Percentiles rank a stretch among this genome's conserved stretches.
phyloP scores from a whole-genome alignment of 1,139 yeast species.

The Zygoascus sp. region DNA sequence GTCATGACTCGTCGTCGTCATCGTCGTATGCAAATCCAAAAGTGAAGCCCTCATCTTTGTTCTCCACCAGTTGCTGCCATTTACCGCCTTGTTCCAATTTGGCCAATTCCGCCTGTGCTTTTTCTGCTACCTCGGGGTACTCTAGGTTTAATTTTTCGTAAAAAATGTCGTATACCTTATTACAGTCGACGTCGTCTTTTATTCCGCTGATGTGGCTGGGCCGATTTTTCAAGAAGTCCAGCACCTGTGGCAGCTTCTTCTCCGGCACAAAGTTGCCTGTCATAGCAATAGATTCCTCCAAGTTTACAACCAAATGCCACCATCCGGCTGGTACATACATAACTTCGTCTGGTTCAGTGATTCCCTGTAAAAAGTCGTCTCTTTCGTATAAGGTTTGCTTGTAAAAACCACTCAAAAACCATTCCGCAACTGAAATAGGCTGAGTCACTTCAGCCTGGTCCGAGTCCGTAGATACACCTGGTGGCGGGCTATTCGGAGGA shows the following conservation, averaged over 20 bases:
- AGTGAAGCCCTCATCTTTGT: slow-evolving; percentile 25
- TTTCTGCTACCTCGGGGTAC: slow-evolving; percentile 13
- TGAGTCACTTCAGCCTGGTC: slow-evolving; percentile 85
- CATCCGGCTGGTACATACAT: slow-evolving; percentile 90
- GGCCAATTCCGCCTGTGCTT: slow-evolving; percentile 15
- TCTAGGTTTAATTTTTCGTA: slow-evolving; percentile 7
- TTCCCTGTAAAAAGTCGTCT: slow-evolving; percentile 54
- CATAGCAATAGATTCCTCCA: slow-evolving; percentile 66
- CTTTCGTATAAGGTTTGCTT: slow-evolving; percentile 27
- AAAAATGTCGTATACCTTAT: slow-evolving; percentile 14
- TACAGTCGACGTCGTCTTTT: slow-evolving; percentile 30
- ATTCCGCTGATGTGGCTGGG: slow-evolving; percentile 77
- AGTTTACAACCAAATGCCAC: slow-evolving; percentile 91
- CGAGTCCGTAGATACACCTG: slow-evolving; percentile 72
- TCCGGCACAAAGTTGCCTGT: slow-evolving; percentile 84
- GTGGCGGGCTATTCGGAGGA: slow-evolving; percentile 72
- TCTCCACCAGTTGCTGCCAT: slow-evolving; percentile 24
- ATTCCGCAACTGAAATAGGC: slow-evolving; percentile 86
- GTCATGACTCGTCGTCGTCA: slow-evolving; percentile 15
- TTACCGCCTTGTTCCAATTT: slow-evolving; percentile 16
- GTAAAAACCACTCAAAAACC: slow-evolving; percentile 80
- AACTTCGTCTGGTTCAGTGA: slow-evolving; percentile 79
- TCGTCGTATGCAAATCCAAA: slow-evolving; percentile 29
- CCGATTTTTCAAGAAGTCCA: slow-evolving; percentile 63
- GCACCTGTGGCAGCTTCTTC: slow-evolving; percentile 47